Evolutionary conservation across 192 early-diverging fungal species (phyloP).

Genomic region (Coemansia pectinata): DNA sequence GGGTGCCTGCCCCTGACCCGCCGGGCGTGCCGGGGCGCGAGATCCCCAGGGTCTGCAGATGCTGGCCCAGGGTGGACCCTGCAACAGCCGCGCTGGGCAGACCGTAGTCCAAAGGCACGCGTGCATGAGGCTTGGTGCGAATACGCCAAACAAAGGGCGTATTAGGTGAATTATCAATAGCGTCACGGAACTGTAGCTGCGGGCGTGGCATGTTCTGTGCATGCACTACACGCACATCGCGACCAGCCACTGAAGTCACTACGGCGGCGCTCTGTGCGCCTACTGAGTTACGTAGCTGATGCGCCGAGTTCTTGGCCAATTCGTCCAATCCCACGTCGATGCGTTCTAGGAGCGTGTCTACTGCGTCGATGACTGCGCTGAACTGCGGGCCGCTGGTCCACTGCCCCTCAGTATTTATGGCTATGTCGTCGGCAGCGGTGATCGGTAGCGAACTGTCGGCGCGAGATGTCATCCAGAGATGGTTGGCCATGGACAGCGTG

Average conservation of each 20-base stretch:
- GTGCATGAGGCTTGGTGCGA: slow-evolving; percentile 77
- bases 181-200: slow-evolving; percentile 85
- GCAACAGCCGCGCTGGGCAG: slow-evolving; percentile 30
- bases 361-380: slow-evolving; percentile 64
- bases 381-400: slow-evolving; percentile 73
- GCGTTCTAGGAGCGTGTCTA: slow-evolving; percentile 82
- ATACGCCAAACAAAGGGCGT: slow-evolving; percentile 83
- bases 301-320: slow-evolving; percentile 46
- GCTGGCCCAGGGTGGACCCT: slow-evolving; percentile 27
- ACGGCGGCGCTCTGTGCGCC: slow-evolving; percentile 36
- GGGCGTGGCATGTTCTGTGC: slow-evolving; percentile 78
- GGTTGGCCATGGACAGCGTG: slow-evolving; percentile 37
- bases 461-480: slow-evolving; percentile 23
- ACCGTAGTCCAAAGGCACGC: slow-evolving; percentile 70
- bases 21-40: slow-evolving; percentile 19
- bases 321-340: slow-evolving; percentile 82
- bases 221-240: slow-evolving; percentile 63
- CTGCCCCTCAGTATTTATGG: slow-evolving; percentile 46
- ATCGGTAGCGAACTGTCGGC: slow-evolving; percentile 12
- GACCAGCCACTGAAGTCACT: slow-evolving; percentile 29
- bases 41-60: slow-evolving; percentile 42
- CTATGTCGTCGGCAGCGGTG: slow-evolving; percentile 38
- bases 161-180: slow-evolving; percentile 78
- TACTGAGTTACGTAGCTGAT: slow-evolving; percentile 21
- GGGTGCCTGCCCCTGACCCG: slow-evolving; percentile 8